Evolutionary conservation across 768 basidiomycete genomes (phyloP), one percentile per base, ranked within the genome.

Genomic region (Strobilomyces echinocephalus): DNA sequence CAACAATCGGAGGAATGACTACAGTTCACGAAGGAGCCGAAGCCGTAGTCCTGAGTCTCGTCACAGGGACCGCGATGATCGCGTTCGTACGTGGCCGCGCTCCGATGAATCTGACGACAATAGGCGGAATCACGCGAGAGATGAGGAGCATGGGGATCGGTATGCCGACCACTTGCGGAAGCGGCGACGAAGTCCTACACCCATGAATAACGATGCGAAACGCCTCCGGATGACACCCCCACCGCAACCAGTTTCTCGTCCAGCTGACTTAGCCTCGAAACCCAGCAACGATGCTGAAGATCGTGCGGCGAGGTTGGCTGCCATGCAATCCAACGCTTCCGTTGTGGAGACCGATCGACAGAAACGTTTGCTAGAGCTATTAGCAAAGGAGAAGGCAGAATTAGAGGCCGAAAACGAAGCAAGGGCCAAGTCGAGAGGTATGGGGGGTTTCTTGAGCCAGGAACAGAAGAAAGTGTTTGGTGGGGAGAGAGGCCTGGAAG

Each of bases 381-480:
- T 91, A 26, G 84, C 83, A 66, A 82, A 83, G 65, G 93, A 97
- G 68, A 88, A 84, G 63, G 84, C 79, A 18, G 88, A 93, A 59
- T 65, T 83, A 7, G 91, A 83, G 60, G 82, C 76, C 21, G 90
- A 93, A 55, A 87, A 85, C 57, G 74, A 73, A 28, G 78, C 79
- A 42, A 75, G 91, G 39, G 75, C 74, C 20, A 87, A 84, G 69
- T 84, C 84, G 3, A 87, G 83, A 64, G 90, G 88, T 2, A 85
- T 87, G 76, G 89, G 87, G 42, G 77, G 76, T 1, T 97, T 95
- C 75, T 73, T 95, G 62, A 85, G 82, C 50, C 76, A 85, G 20
- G 92, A 95, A 66, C 83, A 87, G 75, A 91, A 88, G 76, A 84
- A 80, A 60, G 87, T 92, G 9, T 91, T 91, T 69, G 85, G 89